A percentile compares a stretch with the other conserved stretches of the same genome.
Evolutionary conservation across 2,329 filamentous ascomycete genomes (phyloP).

Genomic region (Cytospora piceae): DNA sequence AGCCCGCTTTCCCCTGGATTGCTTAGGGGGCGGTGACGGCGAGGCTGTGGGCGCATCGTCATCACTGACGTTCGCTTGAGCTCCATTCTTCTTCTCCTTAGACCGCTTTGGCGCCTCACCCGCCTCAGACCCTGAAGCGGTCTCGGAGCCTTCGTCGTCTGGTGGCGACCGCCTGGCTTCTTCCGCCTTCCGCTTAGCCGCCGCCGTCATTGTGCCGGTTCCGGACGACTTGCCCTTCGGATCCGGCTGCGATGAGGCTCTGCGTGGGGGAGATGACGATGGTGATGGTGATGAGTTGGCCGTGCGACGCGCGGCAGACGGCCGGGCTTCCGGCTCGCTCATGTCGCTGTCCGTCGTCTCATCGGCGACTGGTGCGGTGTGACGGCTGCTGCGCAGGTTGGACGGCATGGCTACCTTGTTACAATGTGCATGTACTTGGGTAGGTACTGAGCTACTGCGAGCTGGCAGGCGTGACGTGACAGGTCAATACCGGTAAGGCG

Average conservation of each 20-base stretch:
- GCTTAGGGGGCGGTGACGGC: slow-evolving; percentile 11
- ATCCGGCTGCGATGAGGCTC: not conserved
- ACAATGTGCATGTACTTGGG: not conserved
- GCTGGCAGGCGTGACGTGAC: not conserved
- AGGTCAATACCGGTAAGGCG: slow-evolving; percentile 5
- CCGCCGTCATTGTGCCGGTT: not conserved
- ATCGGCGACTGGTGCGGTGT: slow-evolving; percentile 15
- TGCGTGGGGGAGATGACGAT: not conserved
- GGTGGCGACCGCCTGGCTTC: not conserved
- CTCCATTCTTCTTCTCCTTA: not conserved
- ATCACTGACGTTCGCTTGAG: not conserved
- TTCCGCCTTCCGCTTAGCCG: not conserved
- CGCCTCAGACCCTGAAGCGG: slow-evolving; percentile 9
- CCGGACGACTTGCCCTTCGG: not conserved
- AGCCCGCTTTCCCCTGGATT: not conserved
- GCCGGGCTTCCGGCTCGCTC: slow-evolving; percentile 20
- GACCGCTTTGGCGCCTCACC: not conserved
- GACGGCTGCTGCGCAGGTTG: slow-evolving; percentile 14
- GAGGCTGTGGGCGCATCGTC: not conserved
- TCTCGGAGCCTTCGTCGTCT: slow-evolving; percentile 11
- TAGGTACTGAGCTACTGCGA: not conserved
- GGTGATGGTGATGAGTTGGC: slow-evolving; percentile 23
- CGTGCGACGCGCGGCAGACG: slow-evolving; percentile 19
- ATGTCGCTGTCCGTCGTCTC: slow-evolving; percentile 16
- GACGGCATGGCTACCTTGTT: not conserved